phyloP scores from a whole-genome alignment of 2,329 filamentous ascomycete species.

The Monosporascus sp. region DNA sequence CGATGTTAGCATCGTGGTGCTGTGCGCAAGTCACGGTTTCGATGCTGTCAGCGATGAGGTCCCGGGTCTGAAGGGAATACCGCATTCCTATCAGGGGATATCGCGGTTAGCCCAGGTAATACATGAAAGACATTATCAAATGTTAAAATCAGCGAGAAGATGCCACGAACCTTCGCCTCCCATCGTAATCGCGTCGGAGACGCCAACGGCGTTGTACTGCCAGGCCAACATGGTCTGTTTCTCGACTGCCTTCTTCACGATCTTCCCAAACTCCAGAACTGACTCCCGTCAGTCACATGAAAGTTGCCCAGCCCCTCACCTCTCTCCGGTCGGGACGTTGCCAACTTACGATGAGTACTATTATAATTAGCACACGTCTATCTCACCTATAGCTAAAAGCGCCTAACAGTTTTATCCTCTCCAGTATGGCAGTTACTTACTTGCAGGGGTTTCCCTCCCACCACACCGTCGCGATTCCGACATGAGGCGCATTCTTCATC shows the following conservation, averaged over 20 bases:
- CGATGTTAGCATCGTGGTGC: constrained; percentile 87
- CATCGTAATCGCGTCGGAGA: constrained; percentile 94
- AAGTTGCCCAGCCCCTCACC: background rate
- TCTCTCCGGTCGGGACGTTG: background rate
- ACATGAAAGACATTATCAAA: background rate
- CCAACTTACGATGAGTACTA: constrained; percentile 26
- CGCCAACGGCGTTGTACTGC: constrained; percentile 88
- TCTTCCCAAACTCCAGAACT: constrained; percentile 83
- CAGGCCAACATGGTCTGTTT: constrained; percentile 86
- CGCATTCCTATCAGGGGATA: constrained; percentile 64
- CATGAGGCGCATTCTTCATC: constrained; percentile 88
- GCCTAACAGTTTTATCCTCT: background rate
- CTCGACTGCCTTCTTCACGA: constrained; percentile 75
- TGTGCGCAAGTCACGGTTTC: constrained; percentile 91
- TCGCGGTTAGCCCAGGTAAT: constrained; percentile 5
- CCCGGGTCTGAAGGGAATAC: constrained; percentile 83
- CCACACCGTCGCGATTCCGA: constrained; percentile 89
- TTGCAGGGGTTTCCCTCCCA: constrained; percentile 98
- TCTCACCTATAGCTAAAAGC: background rate
- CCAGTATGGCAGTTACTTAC: constrained; percentile 41
- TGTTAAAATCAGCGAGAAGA: background rate
- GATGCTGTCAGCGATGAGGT: constrained; percentile 91
- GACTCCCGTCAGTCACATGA: constrained; percentile 2
- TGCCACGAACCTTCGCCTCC: constrained; percentile 68
- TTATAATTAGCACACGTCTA: constrained; percentile 1